These are phyloP conservation scores for Antarctomyces pellizariae DNA, from an alignment of 495 filamentous ascomycete species.

Conservation along the genomic window DNA sequence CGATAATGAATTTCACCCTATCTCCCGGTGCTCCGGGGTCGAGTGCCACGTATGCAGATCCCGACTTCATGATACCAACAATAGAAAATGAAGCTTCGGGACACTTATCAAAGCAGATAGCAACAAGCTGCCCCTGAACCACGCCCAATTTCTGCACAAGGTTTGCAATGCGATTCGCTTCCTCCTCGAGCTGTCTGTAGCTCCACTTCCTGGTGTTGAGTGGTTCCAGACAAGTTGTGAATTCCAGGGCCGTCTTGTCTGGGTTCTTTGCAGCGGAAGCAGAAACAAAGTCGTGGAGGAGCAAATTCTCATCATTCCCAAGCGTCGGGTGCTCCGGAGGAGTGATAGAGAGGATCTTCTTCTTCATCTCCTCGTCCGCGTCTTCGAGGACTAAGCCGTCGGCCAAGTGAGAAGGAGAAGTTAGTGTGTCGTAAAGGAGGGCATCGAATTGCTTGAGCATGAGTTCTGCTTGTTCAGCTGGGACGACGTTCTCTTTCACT, in stretches of 20 bases:
- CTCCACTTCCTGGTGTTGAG: slow-evolving; percentile 26
- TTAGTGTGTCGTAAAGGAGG: slow-evolving; percentile 16
- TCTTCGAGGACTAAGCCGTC: too few species aligned
- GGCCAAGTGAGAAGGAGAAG: slow-evolving; percentile 6
- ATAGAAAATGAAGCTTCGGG: slow-evolving; percentile 58
- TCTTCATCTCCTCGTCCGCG: slow-evolving; percentile 9
- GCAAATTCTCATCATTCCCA: slow-evolving; percentile 12
- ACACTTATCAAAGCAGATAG: slow-evolving; percentile 60
- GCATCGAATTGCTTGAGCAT: slow-evolving; percentile 38
- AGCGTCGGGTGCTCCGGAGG: slow-evolving; percentile 25
- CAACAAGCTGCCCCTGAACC: slow-evolving; percentile 32
- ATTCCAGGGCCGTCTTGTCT: slow-evolving; percentile 31
- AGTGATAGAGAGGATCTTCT: slow-evolving; percentile 26
- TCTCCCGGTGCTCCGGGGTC: slow-evolving; percentile 38
- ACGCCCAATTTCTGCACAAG: slow-evolving; percentile 18
- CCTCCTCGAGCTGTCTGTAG: slow-evolving; percentile 32
- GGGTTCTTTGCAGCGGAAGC: slow-evolving; percentile 17
- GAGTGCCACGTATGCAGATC: slow-evolving; percentile 58
- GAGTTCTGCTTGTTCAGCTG: slow-evolving; percentile 33
- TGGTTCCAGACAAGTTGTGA: slow-evolving; percentile 21
- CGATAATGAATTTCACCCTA: slow-evolving; percentile 38
- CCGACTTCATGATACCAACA: slow-evolving; percentile 58
- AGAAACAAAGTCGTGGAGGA: slow-evolving; percentile 44
- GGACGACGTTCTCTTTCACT: slow-evolving; percentile 33
- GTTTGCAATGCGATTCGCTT: slow-evolving; percentile 35